A percentile compares a stretch with the other conserved stretches of the same genome.
Conservation (phyloP, 2,329 filamentous ascomycete species). For the Aspergillus niger region DNA sequence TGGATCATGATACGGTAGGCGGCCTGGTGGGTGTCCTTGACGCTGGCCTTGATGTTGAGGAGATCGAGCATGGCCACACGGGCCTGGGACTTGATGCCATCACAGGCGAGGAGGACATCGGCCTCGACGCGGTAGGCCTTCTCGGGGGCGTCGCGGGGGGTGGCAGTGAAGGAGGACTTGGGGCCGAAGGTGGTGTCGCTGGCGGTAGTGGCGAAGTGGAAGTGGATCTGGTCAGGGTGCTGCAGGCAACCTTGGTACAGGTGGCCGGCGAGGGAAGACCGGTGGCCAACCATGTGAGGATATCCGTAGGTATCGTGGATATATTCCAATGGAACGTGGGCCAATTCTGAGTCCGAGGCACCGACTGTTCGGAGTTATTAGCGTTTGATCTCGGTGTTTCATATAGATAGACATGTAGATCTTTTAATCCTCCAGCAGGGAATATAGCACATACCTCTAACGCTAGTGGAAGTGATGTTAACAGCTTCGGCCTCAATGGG, state of each 20-base stretch:
- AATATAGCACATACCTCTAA: slow-evolving; percentile 56
- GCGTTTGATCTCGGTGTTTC: neutral
- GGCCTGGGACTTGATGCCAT: slow-evolving; percentile 56
- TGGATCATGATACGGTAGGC: slow-evolving; percentile 59
- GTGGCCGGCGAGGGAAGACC: slow-evolving; percentile 68
- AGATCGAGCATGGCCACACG: slow-evolving; percentile 46
- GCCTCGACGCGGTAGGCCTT: slow-evolving; percentile 51
- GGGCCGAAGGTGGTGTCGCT: slow-evolving; percentile 62
- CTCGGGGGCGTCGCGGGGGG: slow-evolving; percentile 56
- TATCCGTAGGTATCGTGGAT: slow-evolving; percentile 70
- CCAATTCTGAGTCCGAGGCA: slow-evolving; percentile 67
- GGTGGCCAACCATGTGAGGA: slow-evolving; percentile 78
- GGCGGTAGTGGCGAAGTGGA: slow-evolving; percentile 65
- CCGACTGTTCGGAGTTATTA: slow-evolving; percentile 55
- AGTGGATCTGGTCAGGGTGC: slow-evolving; percentile 61
- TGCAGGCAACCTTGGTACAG: slow-evolving; percentile 71
- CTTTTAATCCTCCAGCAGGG: too few relatives aligned
- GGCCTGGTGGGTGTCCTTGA: slow-evolving; percentile 54
- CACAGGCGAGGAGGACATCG: slow-evolving; percentile 56
- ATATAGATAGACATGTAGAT: slow-evolving; percentile 7
- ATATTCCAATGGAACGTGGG: slow-evolving; percentile 68
- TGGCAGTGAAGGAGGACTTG: slow-evolving; percentile 61
- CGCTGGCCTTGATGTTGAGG: slow-evolving; percentile 41
- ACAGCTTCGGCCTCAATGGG: slow-evolving; percentile 71
- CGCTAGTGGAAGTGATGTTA: slow-evolving; percentile 69